Evolutionary conservation across 1,139 yeast genomes (phyloP), one percentile per base, ranked within the genome.

Genomic region (Nematodospora anomalae): DNA sequence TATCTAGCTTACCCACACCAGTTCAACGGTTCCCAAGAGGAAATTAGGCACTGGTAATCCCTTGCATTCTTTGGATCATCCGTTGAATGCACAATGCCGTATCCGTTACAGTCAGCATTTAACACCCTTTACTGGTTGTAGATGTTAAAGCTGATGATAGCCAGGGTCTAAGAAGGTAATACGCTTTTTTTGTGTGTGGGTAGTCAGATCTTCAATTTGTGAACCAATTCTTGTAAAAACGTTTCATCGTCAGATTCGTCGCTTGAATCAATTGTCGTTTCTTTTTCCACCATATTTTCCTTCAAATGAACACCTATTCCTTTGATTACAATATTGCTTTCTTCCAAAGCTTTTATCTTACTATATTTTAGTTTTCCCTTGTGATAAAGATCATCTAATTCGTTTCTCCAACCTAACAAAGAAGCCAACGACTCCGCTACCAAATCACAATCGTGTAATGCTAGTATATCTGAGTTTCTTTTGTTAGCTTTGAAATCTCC

Each of bases 361-460:
- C 47, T 52, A 32, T 42, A 50, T 26, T 43, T 43, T 4, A 21
- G 36, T 15, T 35, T 44, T 20, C 46, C 58, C 35, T 38, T 35
- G 33, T 46, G 46, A 6, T 67, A 53, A 40, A 76, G 54, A 18
- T 50, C 46, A 1, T 67, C 59, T 24, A 80, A 58, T 11, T 78
- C 84, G 2, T 68, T 58, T 1, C 55, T 55, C 96, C 96, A 86
- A 0, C 87, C 94, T 38, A 84, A 59, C 27, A 66, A 51, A 14
- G 65, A 60, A 13, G 79, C 79, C 28, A 89, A 54, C 28, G 58
- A 53, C 22, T 67, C 70, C 0, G 83, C 85, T 35, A 80, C 71
- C 9, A 52, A 60, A 50, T 89, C 97, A 46, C 95, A 80, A 36
- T 75, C 74, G 2, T 79, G 78, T 16, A 82, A 58, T 3, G 76